phyloP scores from a whole-genome alignment of 257 asterid genomes.

The Solanum habrochaites region DNA sequence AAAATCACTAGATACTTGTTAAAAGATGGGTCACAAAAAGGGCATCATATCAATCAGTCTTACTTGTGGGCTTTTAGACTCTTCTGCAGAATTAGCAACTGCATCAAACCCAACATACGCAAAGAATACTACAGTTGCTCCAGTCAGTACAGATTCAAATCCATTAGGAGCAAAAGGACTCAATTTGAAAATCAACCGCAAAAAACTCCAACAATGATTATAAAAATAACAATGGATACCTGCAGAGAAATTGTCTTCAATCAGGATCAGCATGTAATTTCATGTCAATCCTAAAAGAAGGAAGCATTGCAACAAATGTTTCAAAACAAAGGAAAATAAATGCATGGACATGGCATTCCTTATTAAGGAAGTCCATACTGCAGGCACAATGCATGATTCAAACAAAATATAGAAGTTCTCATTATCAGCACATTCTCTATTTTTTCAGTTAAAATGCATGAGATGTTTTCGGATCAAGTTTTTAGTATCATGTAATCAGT shows the following conservation, averaged over 20 bases:
- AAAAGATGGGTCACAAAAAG: neutral
- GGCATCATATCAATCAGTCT: slow-evolving; percentile 1
- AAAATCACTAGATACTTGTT: neutral
- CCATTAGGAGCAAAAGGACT: slow-evolving; percentile 89
- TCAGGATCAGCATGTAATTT: slow-evolving; percentile 8
- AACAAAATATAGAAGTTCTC: neutral
- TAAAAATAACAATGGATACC: slow-evolving; percentile 74
- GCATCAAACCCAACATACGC: slow-evolving; percentile 98
- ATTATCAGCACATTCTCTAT: neutral
- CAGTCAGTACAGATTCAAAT: slow-evolving; percentile 53
- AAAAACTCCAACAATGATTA: slow-evolving; percentile 69
- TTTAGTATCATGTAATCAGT: neutral
- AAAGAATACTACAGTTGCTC: slow-evolving; percentile 94
- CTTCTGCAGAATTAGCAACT: slow-evolving; percentile 98
- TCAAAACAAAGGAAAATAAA: neutral
- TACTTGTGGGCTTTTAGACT: slow-evolving; percentile 93
- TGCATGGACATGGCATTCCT: neutral
- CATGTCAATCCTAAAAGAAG: neutral
- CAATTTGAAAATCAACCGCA: slow-evolving; percentile 80
- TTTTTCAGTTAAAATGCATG: neutral
- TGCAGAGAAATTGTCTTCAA: slow-evolving; percentile 22
- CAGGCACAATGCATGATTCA: neutral
- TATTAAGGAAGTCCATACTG: neutral
- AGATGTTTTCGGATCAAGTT: neutral
- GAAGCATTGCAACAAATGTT: neutral